Evolutionary conservation across 2,329 filamentous ascomycete species (phyloP).

Genomic region (Arthrobotrys musiformis): DNA sequence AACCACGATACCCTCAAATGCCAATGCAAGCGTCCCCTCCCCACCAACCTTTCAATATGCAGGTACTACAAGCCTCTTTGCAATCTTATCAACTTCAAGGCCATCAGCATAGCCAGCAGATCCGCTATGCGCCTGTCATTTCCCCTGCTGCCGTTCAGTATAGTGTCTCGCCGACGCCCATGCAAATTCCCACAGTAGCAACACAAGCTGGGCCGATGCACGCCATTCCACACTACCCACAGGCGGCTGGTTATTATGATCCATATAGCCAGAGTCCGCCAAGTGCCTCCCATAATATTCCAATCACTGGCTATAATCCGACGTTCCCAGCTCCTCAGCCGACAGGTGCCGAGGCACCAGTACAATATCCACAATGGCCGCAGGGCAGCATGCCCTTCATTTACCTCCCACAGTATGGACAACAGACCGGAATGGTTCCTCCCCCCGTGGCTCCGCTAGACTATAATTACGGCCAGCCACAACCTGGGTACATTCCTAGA

Average conservation of each 20-base stretch:
- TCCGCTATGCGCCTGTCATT: slow-evolving; percentile 50
- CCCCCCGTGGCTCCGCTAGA: slow-evolving; percentile 22
- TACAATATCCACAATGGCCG: slow-evolving; percentile 50
- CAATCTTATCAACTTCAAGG: slow-evolving; percentile 49
- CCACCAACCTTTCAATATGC: slow-evolving; percentile 52
- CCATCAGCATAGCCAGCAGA: slow-evolving; percentile 44
- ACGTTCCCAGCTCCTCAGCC: slow-evolving; percentile 28
- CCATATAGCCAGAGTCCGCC: slow-evolving; percentile 50
- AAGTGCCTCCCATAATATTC: slow-evolving; percentile 34
- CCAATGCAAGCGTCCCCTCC: slow-evolving; percentile 36
- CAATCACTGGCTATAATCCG: slow-evolving; percentile 34
- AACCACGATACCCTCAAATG: slow-evolving; percentile 40
- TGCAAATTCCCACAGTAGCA: slow-evolving; percentile 51
- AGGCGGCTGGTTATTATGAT: slow-evolving; percentile 38
- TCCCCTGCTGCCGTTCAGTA: slow-evolving; percentile 38
- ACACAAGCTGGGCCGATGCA: slow-evolving; percentile 46
- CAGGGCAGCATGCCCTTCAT: slow-evolving; percentile 53
- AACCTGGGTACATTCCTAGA: slow-evolving; percentile 40
- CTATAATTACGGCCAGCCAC: slow-evolving; percentile 25
- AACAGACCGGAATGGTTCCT: slow-evolving; percentile 46
- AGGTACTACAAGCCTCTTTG: slow-evolving; percentile 40
- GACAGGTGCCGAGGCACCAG: slow-evolving; percentile 12
- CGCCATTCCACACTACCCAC: slow-evolving; percentile 39
- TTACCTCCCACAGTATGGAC: slow-evolving; percentile 50
- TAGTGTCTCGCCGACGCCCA: slow-evolving; percentile 40